phyloP scores from a whole-genome alignment of 371 early-diverging fungal genomes.

The Syncephalis fuscata region DNA sequence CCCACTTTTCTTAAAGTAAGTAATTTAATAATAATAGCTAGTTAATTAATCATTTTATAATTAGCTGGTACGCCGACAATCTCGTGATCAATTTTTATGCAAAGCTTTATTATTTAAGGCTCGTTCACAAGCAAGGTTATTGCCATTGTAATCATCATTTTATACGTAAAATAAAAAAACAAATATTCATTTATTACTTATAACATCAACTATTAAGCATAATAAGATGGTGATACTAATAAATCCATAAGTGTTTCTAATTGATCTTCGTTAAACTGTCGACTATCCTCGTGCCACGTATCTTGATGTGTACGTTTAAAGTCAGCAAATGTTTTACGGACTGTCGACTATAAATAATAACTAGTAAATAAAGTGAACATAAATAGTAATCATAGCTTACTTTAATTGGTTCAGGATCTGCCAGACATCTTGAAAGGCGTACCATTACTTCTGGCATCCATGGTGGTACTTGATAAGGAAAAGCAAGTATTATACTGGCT shows the following conservation, averaged over 20 bases:
- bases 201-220: no score
- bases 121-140: no score
- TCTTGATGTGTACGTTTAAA: constrained; percentile 88
- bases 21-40: no score
- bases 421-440: constrained; percentile 48
- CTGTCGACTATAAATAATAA: constrained; percentile 33
- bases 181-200: no score
- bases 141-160: no score
- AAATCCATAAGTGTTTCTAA: constrained; percentile 63
- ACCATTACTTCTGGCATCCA: constrained; percentile 81
- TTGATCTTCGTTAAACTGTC: constrained; percentile 58
- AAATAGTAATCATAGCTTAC: constrained; percentile 24
- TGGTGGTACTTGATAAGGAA: constrained; percentile 79
- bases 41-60: no score
- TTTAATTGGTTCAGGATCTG: constrained; percentile 70
- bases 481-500: constrained; percentile 67
- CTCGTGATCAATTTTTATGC: no score
- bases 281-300: constrained; percentile 80
- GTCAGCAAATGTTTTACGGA: constrained; percentile 74
- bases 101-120: no score
- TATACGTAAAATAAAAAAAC: no score
- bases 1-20: no score
- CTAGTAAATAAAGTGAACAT: not conserved
- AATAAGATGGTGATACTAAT: constrained; percentile 71
- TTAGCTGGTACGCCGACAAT: no score